Evolutionary conservation across 164 flowering plant species (phyloP).

Genomic region (Aristolochia contorta): DNA sequence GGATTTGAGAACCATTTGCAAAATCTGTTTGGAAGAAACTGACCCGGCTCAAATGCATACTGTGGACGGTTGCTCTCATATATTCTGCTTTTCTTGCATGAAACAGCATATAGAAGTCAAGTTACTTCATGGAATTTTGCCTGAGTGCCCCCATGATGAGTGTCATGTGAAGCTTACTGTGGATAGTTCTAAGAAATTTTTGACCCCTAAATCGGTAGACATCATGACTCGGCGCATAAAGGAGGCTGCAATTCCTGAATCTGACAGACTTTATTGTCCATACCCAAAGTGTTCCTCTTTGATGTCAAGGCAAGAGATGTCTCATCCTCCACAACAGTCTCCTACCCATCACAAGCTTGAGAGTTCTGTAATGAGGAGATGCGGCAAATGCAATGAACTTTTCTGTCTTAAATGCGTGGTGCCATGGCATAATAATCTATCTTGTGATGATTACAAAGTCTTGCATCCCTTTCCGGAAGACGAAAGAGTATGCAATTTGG

Average conservation of each 20-base stretch:
- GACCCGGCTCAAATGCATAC: constrained; percentile 37
- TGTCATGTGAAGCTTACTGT: constrained; percentile 48
- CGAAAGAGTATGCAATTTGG: constrained; percentile 50
- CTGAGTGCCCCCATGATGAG: constrained; percentile 64
- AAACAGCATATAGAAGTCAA: constrained; percentile 74
- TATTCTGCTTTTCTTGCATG: constrained; percentile 78
- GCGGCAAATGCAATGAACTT: constrained; percentile 44
- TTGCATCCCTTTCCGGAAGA: constrained; percentile 43
- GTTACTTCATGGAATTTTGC: constrained; percentile 50
- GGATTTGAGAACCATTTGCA: constrained; percentile 38
- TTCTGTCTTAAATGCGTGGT: constrained; percentile 71
- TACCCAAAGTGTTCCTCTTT: constrained; percentile 71
- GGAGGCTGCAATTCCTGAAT: constrained; percentile 62
- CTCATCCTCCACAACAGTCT: constrained; percentile 4
- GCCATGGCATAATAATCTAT: constrained; percentile 66
- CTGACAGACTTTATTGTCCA: constrained; percentile 80
- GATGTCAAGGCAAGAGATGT: constrained; percentile 51
- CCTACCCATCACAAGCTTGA: constrained; percentile 6
- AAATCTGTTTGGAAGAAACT: constrained; percentile 66
- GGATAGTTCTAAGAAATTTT: constrained; percentile 47
- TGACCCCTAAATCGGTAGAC: constrained; percentile 45
- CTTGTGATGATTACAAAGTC: constrained; percentile 34
- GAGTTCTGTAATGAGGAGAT: constrained; percentile 35
- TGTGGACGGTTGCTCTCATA: constrained; percentile 58
- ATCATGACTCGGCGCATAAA: constrained; percentile 41